Percentiles rank a stretch among this genome's conserved stretches.
These are phyloP conservation scores for Tetrahymena malaccensis DNA, from an alignment of 73 alveolate species.

Conservation along the genomic window DNA sequence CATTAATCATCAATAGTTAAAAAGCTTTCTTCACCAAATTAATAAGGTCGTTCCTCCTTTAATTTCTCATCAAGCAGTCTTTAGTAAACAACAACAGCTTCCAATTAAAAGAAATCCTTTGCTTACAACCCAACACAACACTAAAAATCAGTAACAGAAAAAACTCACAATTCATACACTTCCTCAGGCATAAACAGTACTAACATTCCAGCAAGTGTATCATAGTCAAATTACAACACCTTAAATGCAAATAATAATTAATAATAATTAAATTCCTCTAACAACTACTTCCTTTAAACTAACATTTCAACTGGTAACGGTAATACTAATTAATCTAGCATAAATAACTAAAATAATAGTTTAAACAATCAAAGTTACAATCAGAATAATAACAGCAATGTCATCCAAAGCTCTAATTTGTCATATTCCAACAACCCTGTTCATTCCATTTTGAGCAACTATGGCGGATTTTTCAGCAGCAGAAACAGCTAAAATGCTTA, in stretches of 20 bases:
- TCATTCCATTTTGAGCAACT: neutral
- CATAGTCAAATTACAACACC: neutral
- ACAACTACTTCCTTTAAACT: neutral
- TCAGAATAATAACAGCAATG: neutral
- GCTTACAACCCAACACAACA: neutral
- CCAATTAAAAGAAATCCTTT: neutral
- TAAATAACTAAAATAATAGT: neutral
- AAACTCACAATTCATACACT: neutral
- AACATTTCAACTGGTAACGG: neutral
- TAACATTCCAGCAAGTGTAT: neutral
- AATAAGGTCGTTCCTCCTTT: neutral
- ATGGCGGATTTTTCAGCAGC: neutral
- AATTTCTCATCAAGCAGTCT: neutral
- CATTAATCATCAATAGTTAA: neutral
- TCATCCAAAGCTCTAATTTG: neutral
- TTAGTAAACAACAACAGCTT: neutral
- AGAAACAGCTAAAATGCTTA: neutral
- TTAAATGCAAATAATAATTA: neutral
- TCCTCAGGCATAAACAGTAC: neutral
- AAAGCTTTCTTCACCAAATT: neutral
- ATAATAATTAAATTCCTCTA: neutral
- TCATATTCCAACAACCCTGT: neutral
- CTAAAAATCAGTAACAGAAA: neutral
- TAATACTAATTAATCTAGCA: neutral
- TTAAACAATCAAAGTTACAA: neutral